A percentile compares a stretch with the other conserved stretches of the same genome.
phyloP scores from a whole-genome alignment of 306 rosid species.

The Trifolium dubium region DNA sequence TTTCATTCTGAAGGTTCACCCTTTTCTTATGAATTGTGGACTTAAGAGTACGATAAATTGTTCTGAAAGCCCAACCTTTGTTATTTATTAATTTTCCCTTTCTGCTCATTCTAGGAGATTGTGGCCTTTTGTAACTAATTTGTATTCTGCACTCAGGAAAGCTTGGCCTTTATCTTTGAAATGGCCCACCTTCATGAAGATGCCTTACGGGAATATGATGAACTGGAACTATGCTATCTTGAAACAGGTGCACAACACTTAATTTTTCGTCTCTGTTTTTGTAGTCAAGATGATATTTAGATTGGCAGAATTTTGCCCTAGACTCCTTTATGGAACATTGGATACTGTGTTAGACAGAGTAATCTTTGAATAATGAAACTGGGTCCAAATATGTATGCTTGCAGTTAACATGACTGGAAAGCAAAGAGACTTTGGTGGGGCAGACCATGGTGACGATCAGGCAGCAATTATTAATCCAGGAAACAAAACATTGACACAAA shows the following conservation, averaged over 20 bases:
- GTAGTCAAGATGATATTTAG: slow-evolving; percentile 38
- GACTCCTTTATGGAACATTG: slow-evolving; percentile 29
- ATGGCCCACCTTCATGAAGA: slow-evolving; percentile 96
- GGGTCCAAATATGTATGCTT: slow-evolving; percentile 36
- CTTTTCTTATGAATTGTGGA: slow-evolving; percentile 45
- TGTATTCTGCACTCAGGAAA: slow-evolving; percentile 71
- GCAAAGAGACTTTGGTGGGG: slow-evolving; percentile 90
- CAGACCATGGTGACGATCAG: slow-evolving; percentile 89
- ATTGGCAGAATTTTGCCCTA: slow-evolving; percentile 13
- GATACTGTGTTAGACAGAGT: slow-evolving; percentile 18
- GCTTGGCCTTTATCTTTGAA: slow-evolving; percentile 99
- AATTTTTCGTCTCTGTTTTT: slow-evolving; percentile 41
- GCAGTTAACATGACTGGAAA: slow-evolving; percentile 77
- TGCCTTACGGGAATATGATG: slow-evolving; percentile 94
- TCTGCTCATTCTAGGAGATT: slow-evolving; percentile 40
- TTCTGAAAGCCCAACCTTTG: slow-evolving; percentile 39
- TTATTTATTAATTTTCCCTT: slow-evolving; percentile 8
- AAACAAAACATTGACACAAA: slow-evolving; percentile 82
- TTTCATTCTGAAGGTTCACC: slow-evolving; percentile 87
- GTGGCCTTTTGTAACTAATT: slow-evolving; percentile 37
- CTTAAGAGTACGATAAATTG: slow-evolving; percentile 37
- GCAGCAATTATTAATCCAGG: slow-evolving; percentile 81
- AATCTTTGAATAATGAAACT: slow-evolving; percentile 41
- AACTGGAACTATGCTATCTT: slow-evolving; percentile 90
- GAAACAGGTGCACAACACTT: slow-evolving; percentile 79